Percentiles rank a stretch among this genome's conserved stretches.
These are phyloP conservation scores for Syzygium oleosum DNA, from an alignment of 345 rosid species.

Conservation along the genomic window DNA sequence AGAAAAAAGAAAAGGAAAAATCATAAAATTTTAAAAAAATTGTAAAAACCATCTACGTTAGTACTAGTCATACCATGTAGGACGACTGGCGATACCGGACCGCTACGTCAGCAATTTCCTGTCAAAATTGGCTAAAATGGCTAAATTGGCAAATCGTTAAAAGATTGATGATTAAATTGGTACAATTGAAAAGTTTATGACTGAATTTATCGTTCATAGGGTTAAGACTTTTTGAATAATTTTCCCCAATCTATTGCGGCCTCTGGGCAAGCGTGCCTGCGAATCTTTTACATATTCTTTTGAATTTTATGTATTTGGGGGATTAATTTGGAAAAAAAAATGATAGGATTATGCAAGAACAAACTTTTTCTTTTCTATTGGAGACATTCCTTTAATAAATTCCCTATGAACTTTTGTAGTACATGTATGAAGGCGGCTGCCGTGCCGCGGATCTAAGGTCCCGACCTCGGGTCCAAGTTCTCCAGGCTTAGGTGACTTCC, in stretches of 20 bases:
- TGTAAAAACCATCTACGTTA: neutral
- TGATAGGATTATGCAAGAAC: neutral
- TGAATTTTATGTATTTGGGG: neutral
- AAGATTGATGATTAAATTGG: neutral
- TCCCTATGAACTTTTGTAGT: neutral
- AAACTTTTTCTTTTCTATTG: neutral
- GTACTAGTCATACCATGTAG: neutral
- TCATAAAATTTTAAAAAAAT: neutral
- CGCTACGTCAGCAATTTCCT: neutral
- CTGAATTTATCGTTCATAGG: rapidly evolving
- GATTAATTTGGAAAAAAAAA: neutral
- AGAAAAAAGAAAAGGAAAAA: neutral
- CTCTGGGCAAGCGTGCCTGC: neutral
- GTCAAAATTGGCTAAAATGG: neutral
- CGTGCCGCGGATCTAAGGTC: neutral
- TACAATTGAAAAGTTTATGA: neutral
- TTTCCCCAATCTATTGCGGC: neutral
- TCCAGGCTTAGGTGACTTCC: neutral
- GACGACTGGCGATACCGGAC: rapidly evolving
- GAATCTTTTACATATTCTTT: neutral
- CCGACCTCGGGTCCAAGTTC: neutral
- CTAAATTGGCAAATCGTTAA: neutral
- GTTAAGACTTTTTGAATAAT: neutral
- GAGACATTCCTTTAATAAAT: neutral
- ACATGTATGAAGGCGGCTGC: neutral